Evolutionary conservation across 2,329 filamentous ascomycete genomes (phyloP).

Genomic region (Pseudocercospora macadamiae): DNA sequence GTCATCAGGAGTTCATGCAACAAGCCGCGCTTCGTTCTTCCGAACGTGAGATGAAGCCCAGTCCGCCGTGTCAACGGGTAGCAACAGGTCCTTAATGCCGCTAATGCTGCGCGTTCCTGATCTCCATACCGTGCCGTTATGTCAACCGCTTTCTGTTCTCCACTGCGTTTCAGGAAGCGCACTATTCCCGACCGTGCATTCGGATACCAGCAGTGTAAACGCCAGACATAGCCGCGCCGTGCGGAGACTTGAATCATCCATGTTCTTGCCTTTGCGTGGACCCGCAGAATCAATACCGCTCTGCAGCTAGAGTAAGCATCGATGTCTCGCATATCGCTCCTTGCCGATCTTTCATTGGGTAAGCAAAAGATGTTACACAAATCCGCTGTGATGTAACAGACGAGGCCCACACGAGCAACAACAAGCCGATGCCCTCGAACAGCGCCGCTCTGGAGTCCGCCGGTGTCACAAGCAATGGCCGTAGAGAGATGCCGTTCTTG

Average conservation of each 20-base stretch:
- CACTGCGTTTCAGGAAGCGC: slow-evolving; percentile 31
- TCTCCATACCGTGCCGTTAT: slow-evolving; percentile 33
- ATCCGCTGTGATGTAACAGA: slow-evolving; percentile 17
- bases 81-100: slow-evolving; percentile 23
- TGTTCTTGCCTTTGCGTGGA: background rate
- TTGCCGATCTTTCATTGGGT: slow-evolving; percentile 17
- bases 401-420: slow-evolving; percentile 21
- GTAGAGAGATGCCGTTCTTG: slow-evolving; percentile 8
- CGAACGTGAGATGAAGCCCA: background rate
- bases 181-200: slow-evolving; percentile 22
- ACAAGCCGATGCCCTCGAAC: background rate
- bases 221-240: slow-evolving; percentile 15
- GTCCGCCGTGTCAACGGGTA: background rate
- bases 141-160: slow-evolving; percentile 16
- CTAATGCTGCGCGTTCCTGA: slow-evolving; percentile 39
- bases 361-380: slow-evolving; percentile 12
- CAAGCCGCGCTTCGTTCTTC: background rate
- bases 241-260: slow-evolving; percentile 9
- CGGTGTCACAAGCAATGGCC: slow-evolving; percentile 9
- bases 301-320: slow-evolving; percentile 10
- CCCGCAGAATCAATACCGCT: slow-evolving; percentile 12
- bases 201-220: slow-evolving; percentile 14
- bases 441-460: slow-evolving; percentile 5
- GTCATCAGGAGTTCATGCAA: slow-evolving; percentile 12
- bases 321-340: slow-evolving; percentile 19